Evolutionary conservation across 805 yeast species (phyloP), one percentile per base, ranked within the genome.

Genomic region (Candida tammaniensis): DNA sequence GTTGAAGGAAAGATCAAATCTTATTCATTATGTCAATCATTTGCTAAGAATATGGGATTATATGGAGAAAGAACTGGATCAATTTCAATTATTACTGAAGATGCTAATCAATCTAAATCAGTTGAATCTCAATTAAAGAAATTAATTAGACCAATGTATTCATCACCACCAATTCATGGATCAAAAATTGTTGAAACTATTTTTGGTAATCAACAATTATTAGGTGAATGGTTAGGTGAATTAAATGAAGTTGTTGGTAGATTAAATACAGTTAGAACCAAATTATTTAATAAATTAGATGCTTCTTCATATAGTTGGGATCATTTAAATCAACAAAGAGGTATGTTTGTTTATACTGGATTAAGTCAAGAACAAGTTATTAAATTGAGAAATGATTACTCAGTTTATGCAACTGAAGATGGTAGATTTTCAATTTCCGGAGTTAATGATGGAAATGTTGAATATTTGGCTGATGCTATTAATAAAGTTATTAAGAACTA

Each of bases 281-380:
- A 73, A 41, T 71, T 91, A 54, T 76, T 76, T 59, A 72, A 75
- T 35, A 70, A 76, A 42, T 73, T 87, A 51, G 79, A 69, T 67
- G 78, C 69, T 54, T 66, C 78, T 55, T 70, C 64, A 54, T 72
- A 82, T 48, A 70, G 78, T 58, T 91, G 98, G 98, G 82, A 82
- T 35, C 95, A 86, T 55, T 72, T 91, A 51, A 68, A 84, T 37
- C 74, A 80, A 54, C 98, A 91, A 63, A 83, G 91, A 57, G 98
- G 98, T 50, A 91, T 91, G 98, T 91, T 91, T 65, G 86, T 91
- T 51, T 91, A 75, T 70, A 89, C 97, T 22, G 96, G 96, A 6
- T 72, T 91, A 43, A 56, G 62, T 20, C 68, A 76, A 28, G 78
- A 74, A 31, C 95, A 88, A 64, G 91, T 86, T 31, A 69, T 76